Percentiles rank a stretch among this genome's conserved stretches.
Evolutionary conservation across 1,284 basidiomycete species (phyloP).

Genomic region (Anthracocystis panici-leucophaei): DNA sequence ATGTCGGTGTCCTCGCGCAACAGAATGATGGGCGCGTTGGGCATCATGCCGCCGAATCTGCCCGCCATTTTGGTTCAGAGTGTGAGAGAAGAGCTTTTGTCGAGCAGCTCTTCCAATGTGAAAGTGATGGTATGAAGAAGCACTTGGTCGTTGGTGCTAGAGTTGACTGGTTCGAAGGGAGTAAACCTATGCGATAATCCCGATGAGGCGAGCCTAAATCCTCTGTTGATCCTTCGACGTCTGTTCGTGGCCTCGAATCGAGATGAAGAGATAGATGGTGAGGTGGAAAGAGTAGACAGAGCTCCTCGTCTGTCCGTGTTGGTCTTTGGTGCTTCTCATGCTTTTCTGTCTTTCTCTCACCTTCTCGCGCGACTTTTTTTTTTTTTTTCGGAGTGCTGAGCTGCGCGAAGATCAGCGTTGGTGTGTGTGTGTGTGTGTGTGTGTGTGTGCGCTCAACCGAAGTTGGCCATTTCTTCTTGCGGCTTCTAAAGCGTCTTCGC

Average conservation of each 20-base stretch:
- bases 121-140: background rate
- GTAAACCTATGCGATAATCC: background rate
- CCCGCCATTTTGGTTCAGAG: slow-evolving; percentile 38
- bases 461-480: slow-evolving; percentile 37
- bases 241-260: background rate
- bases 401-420: slow-evolving; percentile 5
- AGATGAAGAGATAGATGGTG: slow-evolving; percentile 11
- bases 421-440: too few species aligned
- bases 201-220: background rate
- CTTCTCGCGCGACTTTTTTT: slow-evolving; percentile 39
- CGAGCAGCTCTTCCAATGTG: slow-evolving; percentile 8
- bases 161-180: background rate
- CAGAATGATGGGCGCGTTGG: slow-evolving; percentile 65
- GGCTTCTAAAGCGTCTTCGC: slow-evolving; percentile 35
- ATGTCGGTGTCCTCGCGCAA: slow-evolving; percentile 86
- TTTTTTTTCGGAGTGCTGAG: background rate
- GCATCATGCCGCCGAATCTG: slow-evolving; percentile 59
- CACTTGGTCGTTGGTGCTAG: background rate
- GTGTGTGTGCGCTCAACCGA: slow-evolving; percentile 11
- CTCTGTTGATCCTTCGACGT: background rate
- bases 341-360: slow-evolving; percentile 11
- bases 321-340: slow-evolving; percentile 39
- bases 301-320: slow-evolving; percentile 26
- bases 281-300: background rate
- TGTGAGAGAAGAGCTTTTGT: background rate